A percentile compares a stretch with the other conserved stretches of the same genome.
Conservation (phyloP, 495 filamentous ascomycete genomes). For the Hyphodiscus hymeniophilus region DNA sequence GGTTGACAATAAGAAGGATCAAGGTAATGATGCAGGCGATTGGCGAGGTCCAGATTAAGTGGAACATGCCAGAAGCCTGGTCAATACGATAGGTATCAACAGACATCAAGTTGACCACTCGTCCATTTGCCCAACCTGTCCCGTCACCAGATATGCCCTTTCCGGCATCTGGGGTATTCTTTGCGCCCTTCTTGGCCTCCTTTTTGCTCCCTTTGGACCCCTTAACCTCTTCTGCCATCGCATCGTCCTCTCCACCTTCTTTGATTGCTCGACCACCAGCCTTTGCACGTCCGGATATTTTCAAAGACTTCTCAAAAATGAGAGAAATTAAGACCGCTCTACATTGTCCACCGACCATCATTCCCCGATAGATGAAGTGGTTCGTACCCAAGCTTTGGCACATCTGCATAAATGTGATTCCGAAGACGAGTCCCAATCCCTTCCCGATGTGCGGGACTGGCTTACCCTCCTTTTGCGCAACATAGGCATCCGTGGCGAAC, state of each 20-base stretch:
- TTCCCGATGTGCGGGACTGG: conserved; percentile 52
- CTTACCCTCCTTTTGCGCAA: conserved; percentile 34
- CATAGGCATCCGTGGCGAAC: conserved; percentile 73
- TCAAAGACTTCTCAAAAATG: conserved; percentile 79
- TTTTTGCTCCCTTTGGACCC: conserved; percentile 25
- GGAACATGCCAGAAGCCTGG: conserved; percentile 76
- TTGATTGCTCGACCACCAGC: conserved; percentile 44
- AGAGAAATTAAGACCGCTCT: conserved; percentile 65
- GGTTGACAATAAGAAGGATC: conserved; percentile 69
- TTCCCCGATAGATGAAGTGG: conserved; percentile 76
- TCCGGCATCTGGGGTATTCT: conserved; percentile 29
- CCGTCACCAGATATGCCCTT: conserved; percentile 54
- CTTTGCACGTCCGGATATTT: conserved; percentile 67
- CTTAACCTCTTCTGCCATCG: conserved; percentile 25
- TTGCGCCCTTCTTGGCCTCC: conserved; percentile 28
- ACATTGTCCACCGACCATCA: conserved; percentile 70
- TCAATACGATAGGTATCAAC: conserved; percentile 89
- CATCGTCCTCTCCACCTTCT: conserved; percentile 37
- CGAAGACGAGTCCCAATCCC: conserved; percentile 68
- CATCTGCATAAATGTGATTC: conserved; percentile 68
- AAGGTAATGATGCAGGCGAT: conserved; percentile 70
- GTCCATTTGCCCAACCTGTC: conserved; percentile 82
- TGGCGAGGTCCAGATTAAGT: conserved; percentile 82
- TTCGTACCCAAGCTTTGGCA: conserved; percentile 63
- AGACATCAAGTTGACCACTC: conserved; percentile 86